These are phyloP conservation scores for Populus pruinosa DNA, from an alignment of 345 rosid genomes.

Conservation along the genomic window DNA sequence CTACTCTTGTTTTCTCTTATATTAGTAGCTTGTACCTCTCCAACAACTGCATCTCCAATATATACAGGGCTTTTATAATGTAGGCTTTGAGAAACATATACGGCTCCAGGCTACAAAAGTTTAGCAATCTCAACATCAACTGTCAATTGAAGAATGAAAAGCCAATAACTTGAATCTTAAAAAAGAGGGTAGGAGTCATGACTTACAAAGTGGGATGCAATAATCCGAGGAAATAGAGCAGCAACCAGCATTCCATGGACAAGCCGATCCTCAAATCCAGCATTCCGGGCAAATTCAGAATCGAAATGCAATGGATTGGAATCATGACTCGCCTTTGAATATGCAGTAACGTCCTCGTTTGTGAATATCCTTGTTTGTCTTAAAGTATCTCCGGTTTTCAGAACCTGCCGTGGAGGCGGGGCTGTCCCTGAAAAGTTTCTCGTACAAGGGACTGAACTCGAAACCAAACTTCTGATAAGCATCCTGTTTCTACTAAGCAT, in stretches of 20 bases:
- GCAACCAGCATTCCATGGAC: conserved; percentile 95
- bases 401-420: conserved; percentile 18
- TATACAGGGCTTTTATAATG: conserved; percentile 73
- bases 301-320: conserved; percentile 77
- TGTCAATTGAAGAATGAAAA: background rate
- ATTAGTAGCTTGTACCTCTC: conserved; percentile 48
- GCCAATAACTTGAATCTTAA: background rate
- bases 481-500: conserved; percentile 12
- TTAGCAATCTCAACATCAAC: background rate
- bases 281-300: conserved; percentile 46
- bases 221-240: conserved; percentile 71
- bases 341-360: conserved; percentile 53
- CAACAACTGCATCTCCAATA: conserved; percentile 59
- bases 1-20: conserved; percentile 56
- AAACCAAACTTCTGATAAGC: conserved; percentile 27
- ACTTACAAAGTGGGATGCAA: conserved; percentile 75
- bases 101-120: conserved; percentile 68
- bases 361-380: conserved; percentile 55
- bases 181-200: background rate
- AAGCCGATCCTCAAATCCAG: conserved; percentile 61
- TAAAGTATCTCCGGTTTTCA: conserved; percentile 59
- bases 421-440: conserved; percentile 45
- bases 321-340: conserved; percentile 76
- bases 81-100: conserved; percentile 76
- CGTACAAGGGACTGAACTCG: conserved; percentile 17